Conservation (phyloP, 768 basidiomycete species). For the Lactifluus hygrophoroides region DNA sequence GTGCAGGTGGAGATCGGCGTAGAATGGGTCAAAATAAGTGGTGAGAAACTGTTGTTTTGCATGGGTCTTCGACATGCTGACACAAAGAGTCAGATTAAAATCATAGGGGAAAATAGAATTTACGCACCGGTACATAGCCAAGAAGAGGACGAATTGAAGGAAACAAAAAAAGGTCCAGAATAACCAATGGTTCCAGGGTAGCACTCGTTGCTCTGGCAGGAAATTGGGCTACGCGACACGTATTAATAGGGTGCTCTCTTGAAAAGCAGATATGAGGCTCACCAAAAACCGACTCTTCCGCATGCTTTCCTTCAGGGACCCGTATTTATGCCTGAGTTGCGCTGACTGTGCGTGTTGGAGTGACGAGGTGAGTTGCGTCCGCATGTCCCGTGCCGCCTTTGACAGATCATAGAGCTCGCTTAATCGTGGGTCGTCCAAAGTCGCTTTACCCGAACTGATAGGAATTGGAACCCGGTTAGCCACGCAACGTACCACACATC, state of each 20-base stretch:
- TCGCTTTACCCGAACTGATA: constrained; percentile 31
- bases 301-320: constrained; percentile 31
- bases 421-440: constrained; percentile 38
- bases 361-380: constrained; percentile 38
- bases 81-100: background rate
- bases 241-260: background rate
- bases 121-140: constrained; percentile 52
- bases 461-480: constrained; percentile 10
- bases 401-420: constrained; percentile 47
- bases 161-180: constrained; percentile 29
- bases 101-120: background rate
- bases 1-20: constrained; percentile 57
- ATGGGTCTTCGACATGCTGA: constrained; percentile 38
- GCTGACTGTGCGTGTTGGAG: constrained; percentile 33
- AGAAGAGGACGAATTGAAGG: constrained; percentile 39
- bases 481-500: constrained; percentile 5
- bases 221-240: constrained; percentile 17
- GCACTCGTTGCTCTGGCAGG: constrained; percentile 10
- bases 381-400: constrained; percentile 39
- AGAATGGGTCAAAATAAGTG: constrained; percentile 71
- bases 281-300: constrained; percentile 34
- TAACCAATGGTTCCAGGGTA: constrained; percentile 26
- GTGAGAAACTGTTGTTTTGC: constrained; percentile 57
- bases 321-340: constrained; percentile 30
- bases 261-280: constrained; percentile 17